phyloP scores from a whole-genome alignment of 116 monocot species.

The Posidonia oceanica region DNA sequence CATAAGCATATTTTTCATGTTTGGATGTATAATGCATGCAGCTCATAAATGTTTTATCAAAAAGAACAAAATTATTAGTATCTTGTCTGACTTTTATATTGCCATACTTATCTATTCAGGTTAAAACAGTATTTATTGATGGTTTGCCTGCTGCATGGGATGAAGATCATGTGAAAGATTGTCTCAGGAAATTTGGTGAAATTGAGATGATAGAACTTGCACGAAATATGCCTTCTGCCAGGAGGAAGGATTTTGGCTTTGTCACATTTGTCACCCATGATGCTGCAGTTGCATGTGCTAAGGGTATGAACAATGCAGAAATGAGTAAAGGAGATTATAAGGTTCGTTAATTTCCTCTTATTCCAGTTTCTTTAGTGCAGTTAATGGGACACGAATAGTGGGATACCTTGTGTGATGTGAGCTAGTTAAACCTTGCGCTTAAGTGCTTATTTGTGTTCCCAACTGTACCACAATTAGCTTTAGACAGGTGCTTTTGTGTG shows the following conservation, averaged over 20 bases:
- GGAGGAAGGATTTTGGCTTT: conserved; percentile 98
- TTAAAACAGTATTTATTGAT: conserved; percentile 94
- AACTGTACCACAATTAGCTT: too few relatives aligned
- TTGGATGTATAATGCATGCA: not conserved
- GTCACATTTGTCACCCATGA: conserved; percentile 90
- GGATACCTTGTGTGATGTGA: too few relatives aligned
- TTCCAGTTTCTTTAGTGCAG: too few relatives aligned
- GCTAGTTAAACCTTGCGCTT: too few relatives aligned
- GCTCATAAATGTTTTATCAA: not conserved
- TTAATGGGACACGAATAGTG: too few relatives aligned
- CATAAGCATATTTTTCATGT: not conserved
- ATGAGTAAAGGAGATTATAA: conserved; percentile 80
- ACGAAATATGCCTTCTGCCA: conserved; percentile 91
- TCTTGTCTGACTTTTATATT: too few relatives aligned
- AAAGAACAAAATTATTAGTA: too few relatives aligned
- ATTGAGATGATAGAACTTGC: conserved; percentile 95
- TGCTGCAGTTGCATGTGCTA: conserved; percentile 75
- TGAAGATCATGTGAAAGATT: conserved; percentile 71
- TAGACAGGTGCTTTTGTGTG: too few relatives aligned
- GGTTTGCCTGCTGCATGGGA: conserved; percentile 87
- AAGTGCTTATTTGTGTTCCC: too few relatives aligned
- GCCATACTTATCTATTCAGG: conserved; percentile 30
- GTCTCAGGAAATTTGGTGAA: conserved; percentile 74
- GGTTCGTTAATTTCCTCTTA: conserved; percentile 25
- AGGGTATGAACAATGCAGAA: conserved; percentile 73